Evolutionary conservation across 2,329 filamentous ascomycete genomes (phyloP), one percentile per base, ranked within the genome.

Genomic region (Claviceps maximensis): DNA sequence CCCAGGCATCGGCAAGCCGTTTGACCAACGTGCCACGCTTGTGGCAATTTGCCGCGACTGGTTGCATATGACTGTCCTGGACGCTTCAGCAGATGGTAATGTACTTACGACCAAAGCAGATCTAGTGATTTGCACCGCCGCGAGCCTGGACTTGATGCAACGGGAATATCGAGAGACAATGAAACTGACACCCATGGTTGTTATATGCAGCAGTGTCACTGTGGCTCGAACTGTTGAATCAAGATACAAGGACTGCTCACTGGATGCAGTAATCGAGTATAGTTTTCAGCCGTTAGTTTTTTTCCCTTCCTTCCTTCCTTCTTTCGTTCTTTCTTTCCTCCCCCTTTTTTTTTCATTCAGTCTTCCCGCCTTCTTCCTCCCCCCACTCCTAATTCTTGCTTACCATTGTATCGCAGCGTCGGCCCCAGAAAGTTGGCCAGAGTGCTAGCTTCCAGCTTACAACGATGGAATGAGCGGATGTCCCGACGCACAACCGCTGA

Each of bases 241-340:
- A 17, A 50, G 47, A 40, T 21, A 25, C 19, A 31, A n/a, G 23
- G 7, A 29, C 5, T 29, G 13, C 56, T 47, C 2, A 51, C 60
- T 40, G 53, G 61, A 41, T 54, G 57, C n/a, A 50, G 56, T 23
- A 54, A 54, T 38, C 10, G 68, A 70, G 48, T 69, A 68, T 45
- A 63, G 69, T 19, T 68, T 67, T 1, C 68, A 69, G 48, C 69
- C 69, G 63, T 68, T 53, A 58, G 68, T 63, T 41, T 21, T 25
- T 44, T 21, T 9, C 50, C 8, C 36, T 27, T 19, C 21, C 10
- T 12, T 40, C n/a, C 10, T 10, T 15, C 7, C 8, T 29, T 8
- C 45, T n/a, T 3, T 3, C 25, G 12, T 10, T 9, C 2, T 42
- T 1, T 13, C 9, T 48, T 3, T 40, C 6, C 13, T n/a, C 1